Percentiles rank a stretch among this genome's conserved stretches.
phyloP scores from a whole-genome alignment of 192 early-diverging fungal species.

The Obelidium mucronatum region DNA sequence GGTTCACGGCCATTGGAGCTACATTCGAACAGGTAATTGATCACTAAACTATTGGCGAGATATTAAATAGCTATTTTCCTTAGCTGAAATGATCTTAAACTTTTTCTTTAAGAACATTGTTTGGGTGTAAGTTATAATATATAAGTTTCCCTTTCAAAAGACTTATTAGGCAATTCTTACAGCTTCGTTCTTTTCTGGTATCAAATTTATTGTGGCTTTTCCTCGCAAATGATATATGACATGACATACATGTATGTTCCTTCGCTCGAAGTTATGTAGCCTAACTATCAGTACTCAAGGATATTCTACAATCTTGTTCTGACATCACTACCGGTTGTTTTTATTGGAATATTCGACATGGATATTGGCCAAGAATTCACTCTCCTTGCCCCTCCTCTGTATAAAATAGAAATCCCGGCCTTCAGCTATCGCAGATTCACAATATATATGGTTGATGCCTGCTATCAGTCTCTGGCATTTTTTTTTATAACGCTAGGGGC shows the following conservation, averaged over 20 bases:
- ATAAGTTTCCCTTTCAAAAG: slow-evolving; percentile 45
- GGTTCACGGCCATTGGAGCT: slow-evolving; percentile 95
- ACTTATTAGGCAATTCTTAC: not conserved
- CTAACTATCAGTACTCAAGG: slow-evolving; percentile 23
- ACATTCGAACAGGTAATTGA: slow-evolving; percentile 80
- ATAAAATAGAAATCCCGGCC: slow-evolving; percentile 74
- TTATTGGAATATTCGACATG: slow-evolving; percentile 81
- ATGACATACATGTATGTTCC: slow-evolving; percentile 73
- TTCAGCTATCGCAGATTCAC: slow-evolving; percentile 81
- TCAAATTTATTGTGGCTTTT: slow-evolving; percentile 88
- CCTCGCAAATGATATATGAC: slow-evolving; percentile 81
- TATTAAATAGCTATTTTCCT: not conserved
- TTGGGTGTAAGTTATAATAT: slow-evolving; percentile 59
- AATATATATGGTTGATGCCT: slow-evolving; percentile 83
- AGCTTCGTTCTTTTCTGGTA: slow-evolving; percentile 90
- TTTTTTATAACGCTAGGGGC: slow-evolving; percentile 68
- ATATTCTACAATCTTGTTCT: slow-evolving; percentile 89
- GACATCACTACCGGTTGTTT: slow-evolving; percentile 78
- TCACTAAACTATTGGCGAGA: not conserved
- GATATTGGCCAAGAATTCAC: slow-evolving; percentile 75
- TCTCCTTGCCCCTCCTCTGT: slow-evolving; percentile 79
- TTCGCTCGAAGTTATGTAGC: not conserved
- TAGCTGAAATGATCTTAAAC: slow-evolving; percentile 48
- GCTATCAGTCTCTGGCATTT: slow-evolving; percentile 87
- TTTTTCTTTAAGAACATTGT: slow-evolving; percentile 98